These are phyloP conservation scores for Cynara cardunculus DNA, from an alignment of 129 eudicot genomes.

Conservation along the genomic window DNA sequence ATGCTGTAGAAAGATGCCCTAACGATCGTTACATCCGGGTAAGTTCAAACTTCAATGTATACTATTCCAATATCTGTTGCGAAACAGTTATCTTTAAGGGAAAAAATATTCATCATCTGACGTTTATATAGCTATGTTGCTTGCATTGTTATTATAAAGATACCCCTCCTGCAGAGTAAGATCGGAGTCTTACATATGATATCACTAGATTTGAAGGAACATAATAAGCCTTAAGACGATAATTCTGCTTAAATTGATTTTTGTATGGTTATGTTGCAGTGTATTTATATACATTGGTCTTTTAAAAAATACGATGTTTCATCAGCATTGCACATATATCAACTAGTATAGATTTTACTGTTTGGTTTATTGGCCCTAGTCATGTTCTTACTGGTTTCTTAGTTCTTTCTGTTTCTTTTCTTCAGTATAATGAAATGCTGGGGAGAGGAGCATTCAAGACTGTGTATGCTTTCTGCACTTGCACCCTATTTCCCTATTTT, in stretches of 20 bases:
- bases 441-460: slow-evolving; percentile 44
- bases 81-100: neutral
- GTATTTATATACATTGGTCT: neutral
- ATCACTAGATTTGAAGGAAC: neutral
- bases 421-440: slow-evolving; percentile 42
- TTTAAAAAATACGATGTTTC: neutral
- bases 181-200: slow-evolving; percentile 1
- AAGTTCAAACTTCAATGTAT: neutral
- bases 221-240: neutral
- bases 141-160: neutral
- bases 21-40: slow-evolving; percentile 37
- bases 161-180: neutral
- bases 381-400: slow-evolving; percentile 17
- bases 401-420: slow-evolving; percentile 21
- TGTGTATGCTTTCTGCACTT: slow-evolving; percentile 39
- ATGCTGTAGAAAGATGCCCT: slow-evolving; percentile 40
- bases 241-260: neutral
- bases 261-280: neutral
- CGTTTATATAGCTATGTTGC: neutral
- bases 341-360: neutral
- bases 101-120: neutral
- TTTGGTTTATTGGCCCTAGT: slow-evolving; percentile 5
- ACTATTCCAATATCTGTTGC: neutral
- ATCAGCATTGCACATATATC: neutral
- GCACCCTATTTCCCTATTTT: neutral